phyloP scores from a whole-genome alignment of 352 stramenopile species.

The Phytopythium aichiense region DNA sequence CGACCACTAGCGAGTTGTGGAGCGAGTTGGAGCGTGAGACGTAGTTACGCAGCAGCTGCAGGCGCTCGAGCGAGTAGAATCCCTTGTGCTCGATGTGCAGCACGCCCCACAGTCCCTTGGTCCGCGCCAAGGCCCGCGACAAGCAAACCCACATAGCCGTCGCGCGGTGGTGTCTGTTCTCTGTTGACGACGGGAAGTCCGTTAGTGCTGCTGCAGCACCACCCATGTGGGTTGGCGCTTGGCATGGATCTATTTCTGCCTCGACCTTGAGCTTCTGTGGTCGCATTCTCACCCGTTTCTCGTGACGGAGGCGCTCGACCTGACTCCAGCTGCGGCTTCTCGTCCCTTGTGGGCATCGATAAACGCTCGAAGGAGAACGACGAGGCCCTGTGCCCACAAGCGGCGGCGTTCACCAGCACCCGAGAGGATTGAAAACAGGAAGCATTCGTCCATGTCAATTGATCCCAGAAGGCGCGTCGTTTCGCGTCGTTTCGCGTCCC shows the following conservation, averaged over 20 bases:
- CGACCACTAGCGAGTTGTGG: not conserved
- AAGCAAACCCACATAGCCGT: not conserved
- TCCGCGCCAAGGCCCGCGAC: not conserved
- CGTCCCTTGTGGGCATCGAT: too few relatives aligned
- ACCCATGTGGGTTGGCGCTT: too few relatives aligned
- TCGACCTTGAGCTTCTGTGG: not conserved
- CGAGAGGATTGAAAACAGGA: too few relatives aligned
- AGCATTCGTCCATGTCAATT: too few relatives aligned
- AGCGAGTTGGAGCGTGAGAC: not conserved
- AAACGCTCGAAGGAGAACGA: too few relatives aligned
- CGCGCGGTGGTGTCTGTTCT: not conserved
- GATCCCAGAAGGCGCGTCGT: too few relatives aligned
- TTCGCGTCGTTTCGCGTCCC: too few relatives aligned
- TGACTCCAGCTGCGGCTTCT: too few relatives aligned
- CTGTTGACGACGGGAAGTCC: not conserved
- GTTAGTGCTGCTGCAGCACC: too few relatives aligned
- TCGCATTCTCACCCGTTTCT: not conserved
- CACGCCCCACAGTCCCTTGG: not conserved
- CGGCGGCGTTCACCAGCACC: too few relatives aligned
- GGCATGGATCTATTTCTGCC: not conserved
- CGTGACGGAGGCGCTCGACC: not conserved
- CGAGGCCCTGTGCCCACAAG: too few relatives aligned
- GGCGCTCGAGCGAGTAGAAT: slow-evolving; percentile 14
- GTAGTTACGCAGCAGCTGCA: slow-evolving; percentile 3
- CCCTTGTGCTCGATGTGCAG: slow-evolving; percentile 20